A percentile compares a stretch with the other conserved stretches of the same genome.
Evolutionary conservation across 352 stramenopile genomes (phyloP).

Genomic region (Nothophytophthora sp.): DNA sequence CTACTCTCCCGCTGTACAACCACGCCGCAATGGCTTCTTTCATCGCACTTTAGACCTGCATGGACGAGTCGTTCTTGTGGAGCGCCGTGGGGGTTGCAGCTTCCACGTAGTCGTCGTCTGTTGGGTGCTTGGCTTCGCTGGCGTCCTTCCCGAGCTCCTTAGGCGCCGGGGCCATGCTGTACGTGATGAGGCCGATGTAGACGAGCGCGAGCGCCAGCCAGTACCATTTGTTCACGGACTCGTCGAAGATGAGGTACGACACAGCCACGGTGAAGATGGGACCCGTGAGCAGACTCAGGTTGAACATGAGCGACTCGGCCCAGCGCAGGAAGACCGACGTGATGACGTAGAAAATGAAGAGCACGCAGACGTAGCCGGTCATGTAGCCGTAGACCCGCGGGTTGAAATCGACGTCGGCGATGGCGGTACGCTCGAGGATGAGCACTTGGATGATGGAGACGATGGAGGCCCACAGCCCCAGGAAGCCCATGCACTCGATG

Average conservation of each 20-base stretch:
- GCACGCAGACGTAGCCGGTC: constrained; percentile 48
- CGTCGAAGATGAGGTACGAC: constrained; percentile 63
- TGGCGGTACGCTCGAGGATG: constrained; percentile 42
- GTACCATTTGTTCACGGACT: constrained; percentile 60
- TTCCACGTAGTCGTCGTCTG: constrained; percentile 19
- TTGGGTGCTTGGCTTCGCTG: constrained; percentile 11
- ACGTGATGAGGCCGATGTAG: constrained; percentile 56
- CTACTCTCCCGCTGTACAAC: too few species aligned
- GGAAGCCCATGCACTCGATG: constrained; percentile 54
- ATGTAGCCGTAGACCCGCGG: constrained; percentile 58
- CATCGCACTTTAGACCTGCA: background rate
- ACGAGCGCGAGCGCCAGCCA: constrained; percentile 59
- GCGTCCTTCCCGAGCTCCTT: constrained; percentile 15
- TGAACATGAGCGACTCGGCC: constrained; percentile 72
- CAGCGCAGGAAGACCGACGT: constrained; percentile 57
- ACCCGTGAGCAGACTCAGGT: constrained; percentile 58
- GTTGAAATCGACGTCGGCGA: constrained; percentile 51
- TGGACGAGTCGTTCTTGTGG: background rate
- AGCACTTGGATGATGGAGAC: constrained; percentile 57
- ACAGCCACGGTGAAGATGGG: constrained; percentile 60
- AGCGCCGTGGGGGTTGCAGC: constrained; percentile 8
- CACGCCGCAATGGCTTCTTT: too few species aligned
- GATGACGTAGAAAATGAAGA: constrained; percentile 70
- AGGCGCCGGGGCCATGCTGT: constrained; percentile 43
- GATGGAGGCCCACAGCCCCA: constrained; percentile 56